These are phyloP conservation scores for Phytophthora gonapodyides DNA, from an alignment of 352 stramenopile species.

Conservation along the genomic window DNA sequence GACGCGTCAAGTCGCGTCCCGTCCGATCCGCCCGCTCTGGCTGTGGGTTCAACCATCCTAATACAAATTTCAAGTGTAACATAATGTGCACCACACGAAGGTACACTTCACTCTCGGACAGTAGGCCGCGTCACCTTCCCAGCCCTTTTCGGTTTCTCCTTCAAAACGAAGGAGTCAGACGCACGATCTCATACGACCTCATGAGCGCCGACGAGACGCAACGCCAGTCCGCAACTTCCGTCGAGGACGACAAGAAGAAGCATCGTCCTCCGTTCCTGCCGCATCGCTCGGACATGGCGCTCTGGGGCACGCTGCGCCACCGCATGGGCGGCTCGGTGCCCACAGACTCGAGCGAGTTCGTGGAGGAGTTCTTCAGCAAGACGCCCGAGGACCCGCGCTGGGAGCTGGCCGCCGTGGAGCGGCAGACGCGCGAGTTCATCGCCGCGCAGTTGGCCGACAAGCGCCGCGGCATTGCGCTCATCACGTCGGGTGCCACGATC, in stretches of 20 bases:
- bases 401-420: conserved; percentile 46
- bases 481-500: conserved; percentile 80
- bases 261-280: conserved; percentile 21
- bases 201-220: conserved; percentile 14
- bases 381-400: conserved; percentile 67
- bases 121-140: neutral
- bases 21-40: neutral
- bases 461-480: conserved; percentile 76
- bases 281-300: conserved; percentile 54
- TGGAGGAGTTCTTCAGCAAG: conserved; percentile 84
- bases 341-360: conserved; percentile 73
- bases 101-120: neutral
- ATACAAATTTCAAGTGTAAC: conserved; percentile 3
- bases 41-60: conserved; percentile 3
- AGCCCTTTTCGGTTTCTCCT: conserved; percentile 24
- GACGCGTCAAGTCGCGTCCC: conserved; percentile 6
- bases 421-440: conserved; percentile 62
- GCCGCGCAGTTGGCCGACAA: conserved; percentile 52
- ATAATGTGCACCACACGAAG: conserved; percentile 5
- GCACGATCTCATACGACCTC: conserved; percentile 17
- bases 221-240: conserved; percentile 27
- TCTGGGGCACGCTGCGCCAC: conserved; percentile 83
- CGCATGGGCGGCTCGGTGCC: conserved; percentile 62
- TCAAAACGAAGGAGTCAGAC: conserved; percentile 22
- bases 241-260: conserved; percentile 19